phyloP scores from a whole-genome alignment of 352 stramenopile genomes.

The Sclerospora graminicola region DNA sequence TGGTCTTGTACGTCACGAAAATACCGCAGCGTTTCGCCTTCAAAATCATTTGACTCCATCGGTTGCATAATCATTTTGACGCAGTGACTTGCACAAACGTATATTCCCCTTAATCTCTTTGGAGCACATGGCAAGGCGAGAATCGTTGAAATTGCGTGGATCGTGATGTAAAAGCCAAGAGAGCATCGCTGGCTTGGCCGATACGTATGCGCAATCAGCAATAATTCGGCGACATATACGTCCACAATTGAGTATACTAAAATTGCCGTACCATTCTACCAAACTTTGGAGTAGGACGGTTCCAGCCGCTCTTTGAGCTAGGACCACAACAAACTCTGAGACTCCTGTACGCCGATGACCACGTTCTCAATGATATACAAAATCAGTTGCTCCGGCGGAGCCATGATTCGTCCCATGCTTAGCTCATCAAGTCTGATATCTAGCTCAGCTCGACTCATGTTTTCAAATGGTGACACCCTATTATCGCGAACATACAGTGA shows the following conservation, averaged over 20 bases:
- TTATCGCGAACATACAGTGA: conserved; percentile 56
- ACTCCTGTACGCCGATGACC: conserved; percentile 65
- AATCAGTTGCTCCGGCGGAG: conserved; percentile 63
- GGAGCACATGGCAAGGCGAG: conserved; percentile 37
- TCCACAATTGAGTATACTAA: conserved; percentile 79
- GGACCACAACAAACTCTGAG: conserved; percentile 34
- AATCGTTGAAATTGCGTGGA: conserved; percentile 45
- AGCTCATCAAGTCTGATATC: conserved; percentile 46
- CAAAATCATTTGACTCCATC: conserved; percentile 62
- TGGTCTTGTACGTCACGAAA: conserved; percentile 81
- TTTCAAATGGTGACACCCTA: conserved; percentile 38
- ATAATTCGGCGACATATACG: conserved; percentile 70
- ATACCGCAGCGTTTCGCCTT: no score
- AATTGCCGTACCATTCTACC: no score
- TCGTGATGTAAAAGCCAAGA: conserved; percentile 51
- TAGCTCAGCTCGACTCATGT: conserved; percentile 55
- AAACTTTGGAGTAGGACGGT: no score
- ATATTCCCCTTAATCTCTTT: conserved; percentile 74
- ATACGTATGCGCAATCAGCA: conserved; percentile 61
- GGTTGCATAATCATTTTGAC: conserved; percentile 66
- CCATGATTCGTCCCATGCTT: conserved; percentile 52
- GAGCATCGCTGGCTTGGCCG: conserved; percentile 66
- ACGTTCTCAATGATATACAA: conserved; percentile 66
- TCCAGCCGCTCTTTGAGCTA: no score
- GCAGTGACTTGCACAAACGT: conserved; percentile 54